Evolutionary conservation across 257 asterid genomes (phyloP).

Genomic region (Solanum lignicaule): DNA sequence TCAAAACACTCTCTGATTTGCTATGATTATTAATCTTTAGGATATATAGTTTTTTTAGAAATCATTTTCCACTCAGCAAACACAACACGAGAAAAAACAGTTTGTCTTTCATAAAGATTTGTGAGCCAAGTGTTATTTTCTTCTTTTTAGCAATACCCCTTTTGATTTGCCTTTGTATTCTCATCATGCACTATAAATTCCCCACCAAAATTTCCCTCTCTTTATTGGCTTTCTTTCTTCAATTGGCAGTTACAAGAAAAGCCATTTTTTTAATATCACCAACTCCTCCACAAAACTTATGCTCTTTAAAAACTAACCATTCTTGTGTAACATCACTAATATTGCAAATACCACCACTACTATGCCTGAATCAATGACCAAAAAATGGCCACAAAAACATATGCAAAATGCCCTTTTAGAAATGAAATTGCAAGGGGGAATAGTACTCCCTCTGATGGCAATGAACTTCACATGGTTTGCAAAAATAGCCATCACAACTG

Average conservation of each 20-base stretch:
- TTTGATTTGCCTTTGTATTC: not conserved
- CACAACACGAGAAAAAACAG: not conserved
- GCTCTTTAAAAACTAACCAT: constrained; percentile 6
- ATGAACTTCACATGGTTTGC: constrained; percentile 83
- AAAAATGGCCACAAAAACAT: constrained; percentile 5
- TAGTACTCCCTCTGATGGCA: constrained; percentile 40
- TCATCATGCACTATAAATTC: constrained; percentile 26
- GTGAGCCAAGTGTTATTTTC: not conserved
- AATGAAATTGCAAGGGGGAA: constrained; percentile 47
- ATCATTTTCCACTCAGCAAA: not conserved
- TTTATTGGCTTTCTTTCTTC: not conserved
- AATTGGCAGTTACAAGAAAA: not conserved
- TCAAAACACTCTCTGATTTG: not conserved
- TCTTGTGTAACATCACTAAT: constrained; percentile 5
- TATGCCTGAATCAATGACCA: constrained; percentile 7
- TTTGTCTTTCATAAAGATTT: not conserved
- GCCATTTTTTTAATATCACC: not conserved
- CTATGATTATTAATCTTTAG: not conserved
- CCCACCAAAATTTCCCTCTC: not conserved
- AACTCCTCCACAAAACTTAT: constrained; percentile 27
- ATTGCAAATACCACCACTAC: not conserved
- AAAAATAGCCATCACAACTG: constrained; percentile 65
- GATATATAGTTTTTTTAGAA: not conserved
- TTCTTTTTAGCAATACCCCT: not conserved
- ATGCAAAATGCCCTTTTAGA: constrained; percentile 24